Base-by-base conservation (phyloP, 257 asterid species). In the Solanum chmielewskii region DNA sequence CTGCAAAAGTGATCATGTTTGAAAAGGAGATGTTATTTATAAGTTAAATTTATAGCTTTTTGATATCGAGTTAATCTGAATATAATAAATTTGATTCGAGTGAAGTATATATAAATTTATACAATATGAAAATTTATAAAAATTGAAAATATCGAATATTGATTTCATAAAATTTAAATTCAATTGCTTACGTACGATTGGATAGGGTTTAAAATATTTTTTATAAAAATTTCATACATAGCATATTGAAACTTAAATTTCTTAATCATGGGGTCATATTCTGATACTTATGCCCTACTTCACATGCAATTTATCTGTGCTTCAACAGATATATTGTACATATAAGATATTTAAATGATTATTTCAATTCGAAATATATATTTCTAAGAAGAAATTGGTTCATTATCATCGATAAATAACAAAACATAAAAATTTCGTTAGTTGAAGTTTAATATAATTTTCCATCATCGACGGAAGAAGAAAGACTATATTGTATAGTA, bases 11-110 rank as follows among this genome's bases (percentile, higher is more conserved):
- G 11, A 80, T 37, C 39, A 47, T 47, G 68, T 20, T 56, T 16
- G 68, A 47, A 80, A 47, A 47, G 68, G 85, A 47, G 6, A 13
- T 80, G 8, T 80, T 44, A 78, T 44, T 77, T 44, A 78, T 25
- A 42, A 44, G 31, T 76, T 76, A 12, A 9, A 42, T 7, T 13
- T 3, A 6, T 10, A 21, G 6, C 29, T 4, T 60, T 10, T 0
- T 1, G 1, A 23, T 6, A 60, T 62, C 0, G 0, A 23, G 0
- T 23, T 62, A 2, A 23, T 23, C 3, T 23, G 69, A 23, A 62
- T 62, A 3, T 0, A 4, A 23, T 5, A 60, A 2, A 4, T 23
- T 60, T 1, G 1, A 23, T 62, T 0, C 1, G 4, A 56, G 2
- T 52, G 4, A 9, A 23, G 2, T 10, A 56, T 7, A 18, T 7